These are phyloP conservation scores for Boechera divaricarpa DNA, from an alignment of 345 rosid species.

Conservation along the genomic window DNA sequence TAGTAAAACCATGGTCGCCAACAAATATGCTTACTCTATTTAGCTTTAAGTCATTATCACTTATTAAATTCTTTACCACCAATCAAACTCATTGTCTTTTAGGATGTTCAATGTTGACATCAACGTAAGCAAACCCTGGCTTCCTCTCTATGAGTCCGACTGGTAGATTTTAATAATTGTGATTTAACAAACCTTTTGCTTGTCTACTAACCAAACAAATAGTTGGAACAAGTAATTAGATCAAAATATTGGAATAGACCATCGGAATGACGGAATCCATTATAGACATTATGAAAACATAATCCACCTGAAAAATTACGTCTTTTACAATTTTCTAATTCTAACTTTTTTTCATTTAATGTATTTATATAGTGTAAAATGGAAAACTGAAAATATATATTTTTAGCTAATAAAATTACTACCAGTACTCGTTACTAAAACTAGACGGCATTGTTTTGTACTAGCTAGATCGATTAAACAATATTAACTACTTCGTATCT, in stretches of 20 bases:
- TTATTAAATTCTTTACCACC: constrained; percentile 3
- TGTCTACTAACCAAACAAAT: constrained; percentile 1
- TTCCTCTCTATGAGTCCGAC: background rate
- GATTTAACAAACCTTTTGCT: constrained; percentile 2
- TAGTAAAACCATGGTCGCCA: constrained; percentile 40
- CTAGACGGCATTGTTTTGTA: no score
- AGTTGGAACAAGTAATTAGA: constrained; percentile 3
- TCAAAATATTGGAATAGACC: background rate
- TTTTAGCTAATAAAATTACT: background rate
- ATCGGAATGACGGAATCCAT: background rate
- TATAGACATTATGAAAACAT: background rate
- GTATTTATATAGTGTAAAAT: background rate
- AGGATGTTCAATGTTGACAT: constrained; percentile 15
- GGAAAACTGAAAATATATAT: background rate
- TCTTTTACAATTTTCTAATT: background rate
- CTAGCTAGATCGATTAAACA: background rate
- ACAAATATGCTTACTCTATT: constrained; percentile 2
- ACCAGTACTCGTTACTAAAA: no score
- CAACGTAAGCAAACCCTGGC: constrained; percentile 13
- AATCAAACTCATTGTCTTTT: constrained; percentile 18
- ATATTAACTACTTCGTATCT: background rate
- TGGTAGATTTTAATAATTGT: background rate
- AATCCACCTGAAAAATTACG: constrained; percentile 8
- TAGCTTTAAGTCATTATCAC: constrained; percentile 8
- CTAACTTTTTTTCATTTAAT: background rate